A percentile compares a stretch with the other conserved stretches of the same genome.
Evolutionary conservation across 805 yeast species (phyloP).

Genomic region (Suhomyces kilbournensis): DNA sequence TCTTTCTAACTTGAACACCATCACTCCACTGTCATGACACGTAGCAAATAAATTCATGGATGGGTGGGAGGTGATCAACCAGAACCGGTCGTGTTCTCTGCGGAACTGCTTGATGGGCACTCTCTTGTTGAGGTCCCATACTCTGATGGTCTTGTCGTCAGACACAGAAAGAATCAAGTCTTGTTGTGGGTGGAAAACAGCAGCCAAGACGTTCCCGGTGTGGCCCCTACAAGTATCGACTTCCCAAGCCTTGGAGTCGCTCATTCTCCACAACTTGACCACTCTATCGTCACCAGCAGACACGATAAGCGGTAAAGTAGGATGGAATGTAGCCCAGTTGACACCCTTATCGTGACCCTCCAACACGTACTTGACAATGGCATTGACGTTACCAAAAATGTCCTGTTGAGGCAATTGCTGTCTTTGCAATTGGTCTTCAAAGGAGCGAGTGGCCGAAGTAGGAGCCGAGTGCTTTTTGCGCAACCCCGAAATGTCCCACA

Average conservation of each 20-base stretch:
- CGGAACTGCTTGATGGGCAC: constrained; percentile 91
- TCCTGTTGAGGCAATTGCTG: constrained; percentile 82
- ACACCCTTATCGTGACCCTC: constrained; percentile 99
- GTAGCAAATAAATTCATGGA: constrained; percentile 89
- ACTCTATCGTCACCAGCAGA: constrained; percentile 96
- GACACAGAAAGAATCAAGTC: constrained; percentile 90
- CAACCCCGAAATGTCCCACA: constrained; percentile 96
- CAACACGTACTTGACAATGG: constrained; percentile 88
- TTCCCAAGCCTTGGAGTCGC: constrained; percentile 98
- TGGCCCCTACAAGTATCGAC: constrained; percentile 98
- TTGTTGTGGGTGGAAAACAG: constrained; percentile 88
- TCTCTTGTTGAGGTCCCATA: constrained; percentile 95
- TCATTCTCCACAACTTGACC: constrained; percentile 95
- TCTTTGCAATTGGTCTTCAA: constrained; percentile 60
- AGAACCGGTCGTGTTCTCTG: constrained; percentile 90
- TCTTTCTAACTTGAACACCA: constrained; percentile 95
- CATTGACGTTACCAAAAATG: constrained; percentile 90
- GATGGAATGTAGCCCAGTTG: constrained; percentile 98
- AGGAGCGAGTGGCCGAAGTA: constrained; percentile 46
- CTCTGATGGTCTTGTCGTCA: constrained; percentile 93
- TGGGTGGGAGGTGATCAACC: constrained; percentile 91
- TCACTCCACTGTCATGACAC: constrained; percentile 95
- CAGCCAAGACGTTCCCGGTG: constrained; percentile 86
- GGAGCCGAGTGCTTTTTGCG: constrained; percentile 92
- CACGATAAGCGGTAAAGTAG: constrained; percentile 89